These are phyloP conservation scores for Solanum peruvianum DNA, from an alignment of 257 asterid species.

Conservation along the genomic window DNA sequence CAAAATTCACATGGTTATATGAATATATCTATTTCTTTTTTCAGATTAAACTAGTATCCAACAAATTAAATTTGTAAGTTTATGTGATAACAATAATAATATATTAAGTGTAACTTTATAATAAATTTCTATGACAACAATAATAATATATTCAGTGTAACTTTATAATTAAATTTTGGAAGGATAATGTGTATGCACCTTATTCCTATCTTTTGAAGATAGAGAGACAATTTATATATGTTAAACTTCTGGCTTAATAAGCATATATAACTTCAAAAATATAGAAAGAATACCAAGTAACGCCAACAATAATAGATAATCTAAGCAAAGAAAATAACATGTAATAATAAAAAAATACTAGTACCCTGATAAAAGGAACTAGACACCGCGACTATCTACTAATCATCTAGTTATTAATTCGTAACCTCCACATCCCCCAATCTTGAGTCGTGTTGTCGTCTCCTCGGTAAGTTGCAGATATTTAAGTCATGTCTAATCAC, in stretches of 20 bases:
- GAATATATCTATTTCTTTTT: too few species aligned
- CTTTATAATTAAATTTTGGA: fast-evolving
- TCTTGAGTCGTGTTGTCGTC: not conserved
- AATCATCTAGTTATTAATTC: not conserved
- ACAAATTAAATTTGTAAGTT: too few species aligned
- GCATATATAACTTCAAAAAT: too few species aligned
- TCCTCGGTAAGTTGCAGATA: not conserved
- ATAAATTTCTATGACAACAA: not conserved
- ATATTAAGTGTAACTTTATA: too few species aligned
- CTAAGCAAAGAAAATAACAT: too few species aligned
- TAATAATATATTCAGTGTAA: too few species aligned
- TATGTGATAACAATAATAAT: too few species aligned
- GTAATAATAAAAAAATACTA: too few species aligned
- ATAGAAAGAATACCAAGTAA: not conserved
- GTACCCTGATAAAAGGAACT: not conserved
- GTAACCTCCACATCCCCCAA: not conserved
- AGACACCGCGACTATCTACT: not conserved
- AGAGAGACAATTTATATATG: not conserved
- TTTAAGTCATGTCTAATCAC: too few species aligned
- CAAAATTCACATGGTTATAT: too few species aligned
- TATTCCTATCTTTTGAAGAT: not conserved
- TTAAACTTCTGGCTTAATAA: not conserved
- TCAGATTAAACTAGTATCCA: too few species aligned
- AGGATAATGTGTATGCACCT: fast-evolving
- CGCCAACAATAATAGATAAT: not conserved